Evolutionary conservation across 345 rosid species (phyloP).

Genomic region (Firmiana major): DNA sequence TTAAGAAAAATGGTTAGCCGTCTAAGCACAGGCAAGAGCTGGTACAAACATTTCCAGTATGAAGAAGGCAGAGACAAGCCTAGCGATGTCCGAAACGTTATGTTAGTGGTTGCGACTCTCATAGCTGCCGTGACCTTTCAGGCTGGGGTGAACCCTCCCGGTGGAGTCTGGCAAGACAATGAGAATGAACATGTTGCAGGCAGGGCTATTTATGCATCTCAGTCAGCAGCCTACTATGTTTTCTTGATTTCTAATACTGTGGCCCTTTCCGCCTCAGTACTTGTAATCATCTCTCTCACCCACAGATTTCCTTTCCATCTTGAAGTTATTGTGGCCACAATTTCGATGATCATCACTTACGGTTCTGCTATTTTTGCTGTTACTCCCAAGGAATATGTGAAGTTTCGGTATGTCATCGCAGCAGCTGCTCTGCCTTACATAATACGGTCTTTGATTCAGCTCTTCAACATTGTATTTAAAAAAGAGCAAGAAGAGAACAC

Average conservation of each 20-base stretch:
- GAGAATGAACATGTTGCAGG: neutral
- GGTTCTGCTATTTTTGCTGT: constrained; percentile 25
- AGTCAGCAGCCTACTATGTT: neutral
- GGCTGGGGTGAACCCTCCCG: too few relatives aligned
- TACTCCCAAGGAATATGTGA: constrained; percentile 9
- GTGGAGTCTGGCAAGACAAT: neutral
- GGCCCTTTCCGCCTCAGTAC: constrained; percentile 15
- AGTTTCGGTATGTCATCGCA: constrained; percentile 2
- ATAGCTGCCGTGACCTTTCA: neutral
- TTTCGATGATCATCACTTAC: constrained; percentile 20
- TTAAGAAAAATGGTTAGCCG: too few relatives aligned
- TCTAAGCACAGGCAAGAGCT: neutral
- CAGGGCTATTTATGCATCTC: neutral
- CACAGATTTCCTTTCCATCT: constrained; percentile 19
- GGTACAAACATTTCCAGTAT: neutral
- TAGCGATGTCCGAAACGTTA: neutral
- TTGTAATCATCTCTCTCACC: constrained; percentile 12
- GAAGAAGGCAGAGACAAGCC: neutral
- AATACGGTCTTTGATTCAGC: neutral
- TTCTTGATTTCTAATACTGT: constrained; percentile 23
- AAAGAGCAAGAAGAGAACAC: neutral
- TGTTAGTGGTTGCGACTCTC: neutral
- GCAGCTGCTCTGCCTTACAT: constrained; percentile 11
- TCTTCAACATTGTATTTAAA: neutral
- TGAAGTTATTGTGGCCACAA: constrained; percentile 14